Base-by-base conservation (phyloP, 2,329 filamentous ascomycete genomes). In the Pseudocercospora macadamiae region DNA sequence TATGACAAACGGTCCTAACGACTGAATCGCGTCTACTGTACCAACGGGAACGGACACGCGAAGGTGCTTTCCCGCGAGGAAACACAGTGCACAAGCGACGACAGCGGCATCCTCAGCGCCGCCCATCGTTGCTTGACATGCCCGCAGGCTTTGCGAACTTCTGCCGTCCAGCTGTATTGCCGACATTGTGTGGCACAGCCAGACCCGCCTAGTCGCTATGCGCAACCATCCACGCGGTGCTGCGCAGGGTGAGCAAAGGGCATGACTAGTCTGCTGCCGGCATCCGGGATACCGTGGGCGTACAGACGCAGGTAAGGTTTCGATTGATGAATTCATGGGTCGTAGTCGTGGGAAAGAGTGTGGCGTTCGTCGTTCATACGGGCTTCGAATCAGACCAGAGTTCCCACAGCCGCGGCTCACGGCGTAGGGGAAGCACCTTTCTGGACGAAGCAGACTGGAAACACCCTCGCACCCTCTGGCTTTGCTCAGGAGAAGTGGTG, bases 371-470 rank as follows among this genome's bases (percentile, higher is more conserved):
- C 44, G 25, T 25, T n/a, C 28, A 44, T 45, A n/a, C 19, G 23
- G 26, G 34, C 37, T 56, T 18, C 54, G 42, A 61, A 53, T 58
- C 55, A 39, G 55, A 12, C 51, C 28, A 49, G 54, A 36, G 25
- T 54, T 55, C 30, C 51, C 52, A 12, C 51, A 45, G 49, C 57
- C 45, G 36, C 52, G 36, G 57, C 51, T 48, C 44, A 18, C 44
- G 44, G 12, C n/a, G 44, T 18, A 26, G 44, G n/a, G 26, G 18
- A 28, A 32, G 34, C 44, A 47, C 48, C 37, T 18, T 45, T 60
- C 57, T 59, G 45, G 57, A 34, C 57, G 28, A 36, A 32, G 51
- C 51, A 49, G 19, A 28, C 28, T 39, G 45, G 54, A 49, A 34
- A 36, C 47, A 49, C 12, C 36, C 16, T 39, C 16, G 6, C 28